These are phyloP conservation scores for Bacidia gigantensis DNA, from an alignment of 495 filamentous ascomycete genomes.

Conservation along the genomic window DNA sequence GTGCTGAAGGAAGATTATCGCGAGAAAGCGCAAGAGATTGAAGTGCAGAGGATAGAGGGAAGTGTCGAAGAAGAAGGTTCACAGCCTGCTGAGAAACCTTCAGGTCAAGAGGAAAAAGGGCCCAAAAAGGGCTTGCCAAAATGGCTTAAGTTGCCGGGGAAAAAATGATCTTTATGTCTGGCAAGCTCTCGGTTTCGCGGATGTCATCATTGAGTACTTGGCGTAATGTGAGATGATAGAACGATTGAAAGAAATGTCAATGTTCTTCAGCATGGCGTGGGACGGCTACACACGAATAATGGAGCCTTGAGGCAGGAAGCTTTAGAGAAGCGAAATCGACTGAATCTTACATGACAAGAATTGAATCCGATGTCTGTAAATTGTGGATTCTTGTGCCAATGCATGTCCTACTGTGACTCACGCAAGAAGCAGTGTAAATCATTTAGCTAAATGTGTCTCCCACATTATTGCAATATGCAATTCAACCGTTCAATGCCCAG, in stretches of 20 bases:
- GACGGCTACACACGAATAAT: not conserved
- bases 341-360: too few relatives aligned
- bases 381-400: too few relatives aligned
- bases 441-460: too few relatives aligned
- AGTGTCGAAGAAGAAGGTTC: constrained; percentile 26
- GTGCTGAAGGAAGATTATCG: constrained; percentile 54
- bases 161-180: constrained; percentile 30
- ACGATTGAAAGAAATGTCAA: not conserved
- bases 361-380: too few relatives aligned
- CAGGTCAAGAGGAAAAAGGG: constrained; percentile 29
- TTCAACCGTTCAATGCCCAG: constrained; percentile 69
- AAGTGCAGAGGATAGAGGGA: constrained; percentile 35
- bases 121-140: constrained; percentile 40
- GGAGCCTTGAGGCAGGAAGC: too few relatives aligned
- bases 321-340: too few relatives aligned
- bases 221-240: too few relatives aligned
- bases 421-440: too few relatives aligned
- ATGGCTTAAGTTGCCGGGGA: constrained; percentile 54
- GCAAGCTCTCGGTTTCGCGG: not conserved
- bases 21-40: constrained; percentile 51
- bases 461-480: too few relatives aligned
- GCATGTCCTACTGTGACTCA: too few relatives aligned
- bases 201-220: too few relatives aligned
- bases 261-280: not conserved
- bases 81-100: constrained; percentile 26